phyloP scores from a whole-genome alignment of 1,284 basidiomycete genomes.

The Fistulina hepatica region DNA sequence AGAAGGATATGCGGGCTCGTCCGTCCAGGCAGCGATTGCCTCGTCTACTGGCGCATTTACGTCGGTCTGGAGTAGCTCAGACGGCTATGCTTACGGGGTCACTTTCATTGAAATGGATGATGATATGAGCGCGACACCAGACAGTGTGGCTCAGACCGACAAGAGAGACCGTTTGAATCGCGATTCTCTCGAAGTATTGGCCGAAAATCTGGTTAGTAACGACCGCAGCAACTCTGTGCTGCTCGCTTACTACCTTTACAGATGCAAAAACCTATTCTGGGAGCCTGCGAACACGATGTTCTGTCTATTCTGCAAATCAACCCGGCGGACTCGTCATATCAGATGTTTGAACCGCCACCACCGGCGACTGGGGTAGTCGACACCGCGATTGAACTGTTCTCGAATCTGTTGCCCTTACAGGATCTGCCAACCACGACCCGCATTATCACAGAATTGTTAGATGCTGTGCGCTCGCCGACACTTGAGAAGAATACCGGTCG shows the following conservation, averaged over 20 bases:
- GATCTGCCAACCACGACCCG: constrained; percentile 59
- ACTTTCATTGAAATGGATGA: constrained; percentile 54
- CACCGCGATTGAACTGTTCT: constrained; percentile 80
- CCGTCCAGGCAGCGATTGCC: constrained; percentile 87
- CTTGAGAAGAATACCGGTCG: constrained; percentile 84
- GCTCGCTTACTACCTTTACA: constrained; percentile 21
- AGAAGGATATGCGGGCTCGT: constrained; percentile 68
- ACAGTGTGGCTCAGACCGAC: constrained; percentile 24
- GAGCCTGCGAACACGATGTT: constrained; percentile 82
- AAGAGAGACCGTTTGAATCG: constrained; percentile 59
- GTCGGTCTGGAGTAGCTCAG: constrained; percentile 77
- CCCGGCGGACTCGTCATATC: constrained; percentile 32
- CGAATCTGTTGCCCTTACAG: constrained; percentile 71
- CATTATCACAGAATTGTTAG: constrained; percentile 61
- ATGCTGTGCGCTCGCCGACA: constrained; percentile 64
- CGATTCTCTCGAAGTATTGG: constrained; percentile 66
- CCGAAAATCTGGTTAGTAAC: constrained; percentile 58
- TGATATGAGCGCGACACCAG: constrained; percentile 28
- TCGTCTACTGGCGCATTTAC: constrained; percentile 80
- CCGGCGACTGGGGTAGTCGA: constrained; percentile 81
- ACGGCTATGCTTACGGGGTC: constrained; percentile 90
- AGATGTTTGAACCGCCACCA: constrained; percentile 56
- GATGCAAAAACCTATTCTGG: constrained; percentile 73
- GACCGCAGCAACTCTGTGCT: constrained; percentile 3
- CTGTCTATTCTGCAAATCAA: constrained; percentile 58